These are phyloP conservation scores for Lachancea lanzarotensis DNA, from an alignment of 805 yeast genomes.

Conservation along the genomic window DNA sequence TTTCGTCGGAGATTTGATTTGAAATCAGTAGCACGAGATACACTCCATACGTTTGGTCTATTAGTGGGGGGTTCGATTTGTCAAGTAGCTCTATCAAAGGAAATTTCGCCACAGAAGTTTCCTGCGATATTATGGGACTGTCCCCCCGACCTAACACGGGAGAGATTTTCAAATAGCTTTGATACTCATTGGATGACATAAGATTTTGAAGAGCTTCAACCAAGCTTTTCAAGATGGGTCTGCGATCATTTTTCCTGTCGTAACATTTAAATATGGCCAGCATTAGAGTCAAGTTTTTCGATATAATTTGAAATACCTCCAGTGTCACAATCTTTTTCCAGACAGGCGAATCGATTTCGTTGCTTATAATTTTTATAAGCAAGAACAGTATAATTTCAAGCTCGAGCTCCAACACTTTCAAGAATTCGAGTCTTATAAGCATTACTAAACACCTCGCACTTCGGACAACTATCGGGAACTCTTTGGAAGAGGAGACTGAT, in stretches of 20 bases:
- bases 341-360: constrained; percentile 44
- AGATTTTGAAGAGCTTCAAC: constrained; percentile 38
- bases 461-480: constrained; percentile 66
- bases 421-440: constrained; percentile 50
- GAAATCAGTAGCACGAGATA: constrained; percentile 51
- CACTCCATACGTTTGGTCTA: constrained; percentile 56
- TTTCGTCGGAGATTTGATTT: constrained; percentile 58
- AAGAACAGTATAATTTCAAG: constrained; percentile 74
- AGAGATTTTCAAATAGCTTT: constrained; percentile 31
- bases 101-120: constrained; percentile 43
- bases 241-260: constrained; percentile 52
- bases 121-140: constrained; percentile 35
- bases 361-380: constrained; percentile 63
- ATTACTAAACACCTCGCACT: constrained; percentile 65
- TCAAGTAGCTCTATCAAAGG: constrained; percentile 72
- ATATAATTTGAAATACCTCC: constrained; percentile 61
- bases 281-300: constrained; percentile 49
- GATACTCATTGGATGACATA: constrained; percentile 27
- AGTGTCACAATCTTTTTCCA: constrained; percentile 76
- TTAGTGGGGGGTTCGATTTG: constrained; percentile 66
- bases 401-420: constrained; percentile 62
- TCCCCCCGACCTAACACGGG: constrained; percentile 30
- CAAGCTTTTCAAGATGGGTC: constrained; percentile 54
- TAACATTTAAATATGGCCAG: constrained; percentile 51
- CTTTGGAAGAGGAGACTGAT: constrained; percentile 45